Conservation (phyloP, 768 basidiomycete species). For the Pholiota microspora region DNA sequence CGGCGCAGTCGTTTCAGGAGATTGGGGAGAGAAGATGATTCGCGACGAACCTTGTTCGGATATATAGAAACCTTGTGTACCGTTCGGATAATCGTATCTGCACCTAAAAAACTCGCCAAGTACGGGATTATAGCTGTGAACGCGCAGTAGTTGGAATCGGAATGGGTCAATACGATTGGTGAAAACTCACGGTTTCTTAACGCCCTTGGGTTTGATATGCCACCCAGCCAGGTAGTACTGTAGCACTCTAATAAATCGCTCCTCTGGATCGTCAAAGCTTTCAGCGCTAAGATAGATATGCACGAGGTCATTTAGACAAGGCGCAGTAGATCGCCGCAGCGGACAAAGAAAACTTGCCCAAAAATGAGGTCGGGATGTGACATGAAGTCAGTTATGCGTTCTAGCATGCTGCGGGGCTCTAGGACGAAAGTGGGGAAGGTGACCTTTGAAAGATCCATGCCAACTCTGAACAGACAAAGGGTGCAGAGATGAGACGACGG, state of each 20-base stretch:
- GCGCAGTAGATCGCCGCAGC: background rate
- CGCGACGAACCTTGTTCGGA: constrained; percentile 80
- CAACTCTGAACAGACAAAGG: constrained; percentile 55
- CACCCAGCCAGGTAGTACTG: constrained; percentile 98
- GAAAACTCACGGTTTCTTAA: constrained; percentile 90
- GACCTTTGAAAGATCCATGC: constrained; percentile 95
- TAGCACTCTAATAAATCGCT: constrained; percentile 87
- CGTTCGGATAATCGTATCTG: constrained; percentile 88
- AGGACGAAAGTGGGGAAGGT: constrained; percentile 94
- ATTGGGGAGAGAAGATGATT: constrained; percentile 1
- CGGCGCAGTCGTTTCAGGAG: background rate
- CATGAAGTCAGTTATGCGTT: constrained; percentile 99
- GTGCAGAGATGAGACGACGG: constrained; percentile 2
- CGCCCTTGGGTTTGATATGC: constrained; percentile 99
- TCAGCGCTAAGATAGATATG: constrained; percentile 57
- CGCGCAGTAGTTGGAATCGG: constrained; percentile 7
- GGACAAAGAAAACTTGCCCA: constrained; percentile 53
- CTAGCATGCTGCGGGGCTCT: constrained; percentile 95
- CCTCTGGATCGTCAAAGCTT: constrained; percentile 76
- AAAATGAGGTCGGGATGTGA: constrained; percentile 97
- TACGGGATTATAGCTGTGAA: constrained; percentile 86
- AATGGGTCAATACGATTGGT: constrained; percentile 1
- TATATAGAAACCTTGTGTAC: constrained; percentile 91
- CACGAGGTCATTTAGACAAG: constrained; percentile 3
- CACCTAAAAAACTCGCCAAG: constrained; percentile 99